phyloP scores from a whole-genome alignment of 139 green algal genomes.

The Monoraphidium neglectum region DNA sequence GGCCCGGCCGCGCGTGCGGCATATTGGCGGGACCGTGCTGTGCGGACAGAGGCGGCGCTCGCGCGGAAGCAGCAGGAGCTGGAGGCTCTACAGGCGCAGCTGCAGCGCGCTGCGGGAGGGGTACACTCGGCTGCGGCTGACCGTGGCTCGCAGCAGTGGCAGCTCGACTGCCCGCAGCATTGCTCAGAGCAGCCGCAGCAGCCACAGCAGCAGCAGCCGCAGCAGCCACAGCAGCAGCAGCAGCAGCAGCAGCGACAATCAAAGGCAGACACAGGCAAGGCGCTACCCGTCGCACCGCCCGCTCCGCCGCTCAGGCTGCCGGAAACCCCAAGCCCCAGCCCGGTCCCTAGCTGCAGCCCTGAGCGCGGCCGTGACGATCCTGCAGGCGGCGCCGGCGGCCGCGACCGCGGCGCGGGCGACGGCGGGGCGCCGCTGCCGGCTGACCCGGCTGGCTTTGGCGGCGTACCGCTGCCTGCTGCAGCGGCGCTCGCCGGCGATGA shows the following conservation, averaged over 20 bases:
- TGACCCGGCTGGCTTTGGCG: too few relatives aligned
- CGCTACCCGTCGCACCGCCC: too few relatives aligned
- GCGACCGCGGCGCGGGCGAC: too few relatives aligned
- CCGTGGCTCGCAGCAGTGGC: neutral
- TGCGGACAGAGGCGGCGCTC: constrained; percentile 24
- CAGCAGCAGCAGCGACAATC: neutral
- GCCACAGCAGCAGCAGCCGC: neutral
- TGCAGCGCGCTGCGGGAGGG: neutral
- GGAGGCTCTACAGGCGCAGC: constrained; percentile 11
- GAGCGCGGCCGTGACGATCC: too few relatives aligned
- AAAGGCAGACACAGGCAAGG: too few relatives aligned
- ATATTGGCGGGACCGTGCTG: constrained; percentile 28
- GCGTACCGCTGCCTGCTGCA: too few relatives aligned
- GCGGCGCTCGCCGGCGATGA: too few relatives aligned
- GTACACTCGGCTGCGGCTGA: neutral
- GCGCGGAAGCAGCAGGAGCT: constrained; percentile 18
- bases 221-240: neutral
- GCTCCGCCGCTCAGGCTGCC: too few relatives aligned
- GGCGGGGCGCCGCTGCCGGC: too few relatives aligned
- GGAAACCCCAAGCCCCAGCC: too few relatives aligned
- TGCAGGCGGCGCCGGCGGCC: too few relatives aligned
- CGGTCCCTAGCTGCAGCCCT: too few relatives aligned
- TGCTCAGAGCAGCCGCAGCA: neutral
- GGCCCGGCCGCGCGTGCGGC: neutral
- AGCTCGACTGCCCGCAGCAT: neutral